Evolutionary conservation across 768 basidiomycete species (phyloP).

Genomic region (Hortiboletus flavorubellus): DNA sequence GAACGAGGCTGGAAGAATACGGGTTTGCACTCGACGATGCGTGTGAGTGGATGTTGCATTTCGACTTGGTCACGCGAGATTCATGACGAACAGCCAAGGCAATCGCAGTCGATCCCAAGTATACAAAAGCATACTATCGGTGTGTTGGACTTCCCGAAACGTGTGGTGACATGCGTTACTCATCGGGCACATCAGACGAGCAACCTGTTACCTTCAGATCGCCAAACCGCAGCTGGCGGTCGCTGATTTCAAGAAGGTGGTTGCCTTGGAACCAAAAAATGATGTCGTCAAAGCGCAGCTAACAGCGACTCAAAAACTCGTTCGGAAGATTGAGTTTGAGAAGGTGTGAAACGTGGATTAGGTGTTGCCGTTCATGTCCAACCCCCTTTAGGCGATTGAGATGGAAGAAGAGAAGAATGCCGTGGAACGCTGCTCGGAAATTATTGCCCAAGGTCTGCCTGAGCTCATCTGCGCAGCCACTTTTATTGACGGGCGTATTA

Average conservation of each 20-base stretch:
- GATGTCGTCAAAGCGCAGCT: constrained; percentile 76
- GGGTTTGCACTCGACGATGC: constrained; percentile 90
- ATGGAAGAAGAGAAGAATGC: constrained; percentile 84
- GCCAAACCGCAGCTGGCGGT: constrained; percentile 85
- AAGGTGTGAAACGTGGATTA: constrained; percentile 48
- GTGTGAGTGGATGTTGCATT: constrained; percentile 47
- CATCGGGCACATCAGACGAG: constrained; percentile 53
- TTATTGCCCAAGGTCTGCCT: constrained; percentile 68
- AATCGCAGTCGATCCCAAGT: constrained; percentile 82
- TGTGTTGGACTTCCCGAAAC: constrained; percentile 28
- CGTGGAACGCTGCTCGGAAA: constrained; percentile 69
- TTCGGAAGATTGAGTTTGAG: constrained; percentile 88
- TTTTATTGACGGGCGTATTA: constrained; percentile 5
- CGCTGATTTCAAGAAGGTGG: constrained; percentile 80
- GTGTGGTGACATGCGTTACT: background rate
- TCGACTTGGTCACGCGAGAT: constrained; percentile 10
- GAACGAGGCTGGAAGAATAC: constrained; percentile 91
- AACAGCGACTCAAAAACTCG: constrained; percentile 85
- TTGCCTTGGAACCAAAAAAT: constrained; percentile 84
- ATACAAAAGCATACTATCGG: constrained; percentile 89
- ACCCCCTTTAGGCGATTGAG: constrained; percentile 71
- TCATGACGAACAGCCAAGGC: constrained; percentile 59
- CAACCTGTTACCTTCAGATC: constrained; percentile 86
- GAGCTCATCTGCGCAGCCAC: background rate
- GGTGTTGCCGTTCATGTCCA: background rate